phyloP scores from a whole-genome alignment of 2,329 filamentous ascomycete species.

The Phaeosphaeria sp. region DNA sequence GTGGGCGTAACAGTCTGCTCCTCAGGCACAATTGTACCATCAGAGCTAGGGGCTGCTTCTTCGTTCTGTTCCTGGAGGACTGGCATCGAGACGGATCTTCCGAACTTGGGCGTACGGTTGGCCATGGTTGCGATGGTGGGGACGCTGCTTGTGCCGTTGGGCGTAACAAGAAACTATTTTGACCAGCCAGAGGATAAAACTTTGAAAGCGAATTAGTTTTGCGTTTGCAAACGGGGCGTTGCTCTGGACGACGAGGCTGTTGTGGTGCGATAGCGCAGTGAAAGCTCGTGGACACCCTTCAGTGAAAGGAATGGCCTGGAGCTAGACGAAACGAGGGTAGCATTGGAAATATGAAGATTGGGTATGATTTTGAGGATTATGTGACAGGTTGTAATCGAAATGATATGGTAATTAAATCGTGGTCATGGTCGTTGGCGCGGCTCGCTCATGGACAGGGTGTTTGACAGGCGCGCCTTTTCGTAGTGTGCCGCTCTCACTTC shows the following conservation, averaged over 20 bases:
- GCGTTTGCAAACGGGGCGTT: background rate
- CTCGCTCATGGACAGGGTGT: background rate
- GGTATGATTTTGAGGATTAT: background rate
- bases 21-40: too few relatives aligned
- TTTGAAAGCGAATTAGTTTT: background rate
- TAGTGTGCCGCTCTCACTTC: too few relatives aligned
- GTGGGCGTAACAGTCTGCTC: background rate
- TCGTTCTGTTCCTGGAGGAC: background rate
- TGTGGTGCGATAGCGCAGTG: background rate
- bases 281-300: background rate
- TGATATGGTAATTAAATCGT: background rate
- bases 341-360: background rate
- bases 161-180: background rate
- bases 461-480: too few relatives aligned
- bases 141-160: background rate
- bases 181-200: background rate
- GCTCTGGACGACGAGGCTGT: background rate
- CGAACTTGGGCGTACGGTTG: background rate
- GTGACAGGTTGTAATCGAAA: background rate
- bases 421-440: background rate
- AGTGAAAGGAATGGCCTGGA: background rate
- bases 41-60: background rate
- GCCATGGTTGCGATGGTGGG: background rate
- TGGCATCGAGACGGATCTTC: background rate
- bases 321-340: background rate